Evolutionary conservation across 768 basidiomycete species (phyloP), one percentile per base, ranked within the genome.

Genomic region (Dendrothele bispora): DNA sequence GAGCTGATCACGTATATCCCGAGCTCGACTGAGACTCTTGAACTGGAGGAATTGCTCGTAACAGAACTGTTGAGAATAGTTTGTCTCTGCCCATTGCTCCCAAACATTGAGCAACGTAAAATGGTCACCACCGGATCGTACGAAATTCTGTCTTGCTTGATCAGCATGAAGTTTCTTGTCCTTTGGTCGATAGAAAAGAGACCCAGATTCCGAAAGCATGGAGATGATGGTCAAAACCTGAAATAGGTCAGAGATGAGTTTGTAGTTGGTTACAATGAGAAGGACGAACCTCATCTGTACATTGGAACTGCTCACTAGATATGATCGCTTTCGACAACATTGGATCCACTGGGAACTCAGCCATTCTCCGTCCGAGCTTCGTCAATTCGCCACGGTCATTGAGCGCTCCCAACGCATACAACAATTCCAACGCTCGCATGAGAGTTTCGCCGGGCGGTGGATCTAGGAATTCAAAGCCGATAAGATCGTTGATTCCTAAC

Each of bases 71-170:
- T 98, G 92, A 18, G 92, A 95, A 62, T 94, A 98, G 60, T 93
- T 93, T 20, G 95, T 91, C 53, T 99, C 97, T 17, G 90, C 90
- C 97, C 97, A 99, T 61, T 98, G 95, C 63, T 98, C 95, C 88
- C 94, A 98, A 11, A 98, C 92, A 63, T 98, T 98, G 22, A 99
- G 77, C 20, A 99, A 68, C 5, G 95, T 98, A 63, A 98, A 99
- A 69, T 98, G 97, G 60, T 99, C 97, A 20, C 97, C 97, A 24
- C 97, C 95, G 0, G 90, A 75, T 40, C 92, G 91, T 49, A 95
- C 85, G 62, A 99, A 99, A 63, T 98, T 98, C 66, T 95, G 91
- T 48, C 95, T 82, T 4, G 97, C 97, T 70, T 98, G 94, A 60
- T 99, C 95, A 12, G 97, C 97, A 59, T 98, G 92, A 41, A 94